Conservation (phyloP, 1,139 yeast genomes). For the Geotrichum europaeum region DNA sequence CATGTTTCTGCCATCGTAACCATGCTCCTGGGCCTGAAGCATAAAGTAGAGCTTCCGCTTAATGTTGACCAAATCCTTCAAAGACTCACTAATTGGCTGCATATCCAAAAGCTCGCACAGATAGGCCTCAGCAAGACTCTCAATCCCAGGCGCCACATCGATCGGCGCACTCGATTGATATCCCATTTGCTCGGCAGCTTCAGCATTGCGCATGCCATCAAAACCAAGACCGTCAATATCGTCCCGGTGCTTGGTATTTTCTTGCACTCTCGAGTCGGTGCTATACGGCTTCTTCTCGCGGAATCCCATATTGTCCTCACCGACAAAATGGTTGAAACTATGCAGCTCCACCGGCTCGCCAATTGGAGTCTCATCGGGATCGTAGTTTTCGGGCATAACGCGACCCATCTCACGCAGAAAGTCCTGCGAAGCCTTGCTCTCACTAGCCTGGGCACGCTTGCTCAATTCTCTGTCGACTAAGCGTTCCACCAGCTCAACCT, state of each 20-base stretch:
- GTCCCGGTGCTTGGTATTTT: constrained; percentile 52
- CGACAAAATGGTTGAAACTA: constrained; percentile 83
- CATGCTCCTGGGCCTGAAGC: constrained; percentile 17
- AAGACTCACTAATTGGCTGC: constrained; percentile 13
- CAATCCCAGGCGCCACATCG: constrained; percentile 41
- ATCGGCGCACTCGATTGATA: constrained; percentile 2
- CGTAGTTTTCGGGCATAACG: constrained; percentile 9
- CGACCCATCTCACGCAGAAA: constrained; percentile 10
- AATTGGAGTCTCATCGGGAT: constrained; percentile 7
- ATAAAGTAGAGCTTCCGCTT: constrained; percentile 19
- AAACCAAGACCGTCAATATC: constrained; percentile 76
- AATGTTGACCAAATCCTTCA: constrained; percentile 13
- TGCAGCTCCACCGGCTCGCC: constrained; percentile 28
- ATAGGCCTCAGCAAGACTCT: constrained; percentile 37
- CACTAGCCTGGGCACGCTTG: not conserved
- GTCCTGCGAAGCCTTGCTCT: not conserved
- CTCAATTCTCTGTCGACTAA: constrained; percentile 20
- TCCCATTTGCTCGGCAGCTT: constrained; percentile 18
- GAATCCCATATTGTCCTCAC: constrained; percentile 78
- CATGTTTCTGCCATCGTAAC: constrained; percentile 1
- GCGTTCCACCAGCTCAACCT: constrained; percentile 76
- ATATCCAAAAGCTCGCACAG: constrained; percentile 18
- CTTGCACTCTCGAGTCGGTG: constrained; percentile 72
- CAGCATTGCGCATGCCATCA: constrained; percentile 38
- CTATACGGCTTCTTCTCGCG: constrained; percentile 78